Conservation (phyloP, 2,329 filamentous ascomycete genomes). For the Spiromastix sp. region DNA sequence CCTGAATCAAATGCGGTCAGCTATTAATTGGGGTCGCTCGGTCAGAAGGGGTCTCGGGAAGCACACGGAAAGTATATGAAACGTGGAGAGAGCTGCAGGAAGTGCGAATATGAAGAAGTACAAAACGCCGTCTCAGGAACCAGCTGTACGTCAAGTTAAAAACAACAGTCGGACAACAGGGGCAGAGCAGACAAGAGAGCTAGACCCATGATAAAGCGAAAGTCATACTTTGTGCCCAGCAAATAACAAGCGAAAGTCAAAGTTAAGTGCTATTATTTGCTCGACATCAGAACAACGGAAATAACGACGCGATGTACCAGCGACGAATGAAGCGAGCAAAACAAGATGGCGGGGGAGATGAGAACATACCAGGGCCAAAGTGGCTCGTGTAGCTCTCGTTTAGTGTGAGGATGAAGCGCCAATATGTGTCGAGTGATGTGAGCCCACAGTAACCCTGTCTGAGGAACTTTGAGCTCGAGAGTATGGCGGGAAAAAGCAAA, state of each 20-base stretch:
- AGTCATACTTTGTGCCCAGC: too few relatives aligned
- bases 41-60: too few relatives aligned
- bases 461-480: constrained; percentile 1
- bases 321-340: constrained; percentile 4
- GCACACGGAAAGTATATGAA: too few relatives aligned
- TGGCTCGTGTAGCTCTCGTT: constrained; percentile 4
- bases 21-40: too few relatives aligned
- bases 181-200: too few relatives aligned
- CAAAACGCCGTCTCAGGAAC: too few relatives aligned
- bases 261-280: constrained; percentile 3
- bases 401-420: neutral
- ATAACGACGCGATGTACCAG: neutral
- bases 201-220: too few relatives aligned
- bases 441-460: constrained; percentile 2
- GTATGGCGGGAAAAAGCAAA: constrained; percentile 3
- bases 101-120: neutral
- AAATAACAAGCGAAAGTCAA: neutral
- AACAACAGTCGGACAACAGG: constrained; percentile 3
- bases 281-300: neutral
- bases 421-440: neutral
- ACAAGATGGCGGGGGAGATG: constrained; percentile 1
- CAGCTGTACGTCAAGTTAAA: too few relatives aligned
- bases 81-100: constrained; percentile 1
- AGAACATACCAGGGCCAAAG: neutral
- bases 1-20: too few relatives aligned